Evolutionary conservation across 805 yeast species (phyloP), one percentile per base, ranked within the genome.

Genomic region (Candida odintsovae): DNA sequence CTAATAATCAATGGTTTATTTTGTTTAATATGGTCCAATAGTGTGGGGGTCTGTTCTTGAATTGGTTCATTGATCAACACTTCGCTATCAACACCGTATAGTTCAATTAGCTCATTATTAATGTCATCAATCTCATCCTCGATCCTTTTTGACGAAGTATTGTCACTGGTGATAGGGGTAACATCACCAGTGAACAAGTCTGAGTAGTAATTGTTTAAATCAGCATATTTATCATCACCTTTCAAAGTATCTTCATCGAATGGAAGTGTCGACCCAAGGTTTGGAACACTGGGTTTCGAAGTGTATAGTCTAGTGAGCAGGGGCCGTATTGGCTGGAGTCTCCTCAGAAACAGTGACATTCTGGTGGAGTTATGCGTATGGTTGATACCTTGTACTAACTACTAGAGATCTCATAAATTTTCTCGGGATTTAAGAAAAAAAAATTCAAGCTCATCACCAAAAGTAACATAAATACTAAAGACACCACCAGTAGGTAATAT

Each of bases 1-100:
- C 83, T 61, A 29, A 87, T 71, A 1, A 82, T 69, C 18, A 82
- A 65, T 6, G 88, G 83, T n/a, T 56, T 54, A 25, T 41, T 42
- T 2, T 50, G 36, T 35, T 52, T 53, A 3, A 64, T 62, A 9
- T 51, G 42, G 1, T 54, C 38, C n/a, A 59, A 51, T 4, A 66
- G 49, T 28, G 64, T 15, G 15, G 22, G 5, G 36, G 35, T 36
- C 13, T 29, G 40, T 15, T 13, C 28, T n/a, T 18, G 19, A 4
- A 23, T 12, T 9, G 40, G 46, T 2, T 44, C 44, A 13, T 25
- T 19, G 8, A 22, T 31, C 8, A 44, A 26, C n/a, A n/a, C 33
- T 20, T 37, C 20, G 33, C 33, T 42, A 10, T 53, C 51, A 9
- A 50, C 50, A 11, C 63, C 60, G 43, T 58, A 65, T 0, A 68